A percentile compares a stretch with the other conserved stretches of the same genome.
These are phyloP conservation scores for Boechera divaricarpa DNA, from an alignment of 345 rosid species.

Conservation along the genomic window DNA sequence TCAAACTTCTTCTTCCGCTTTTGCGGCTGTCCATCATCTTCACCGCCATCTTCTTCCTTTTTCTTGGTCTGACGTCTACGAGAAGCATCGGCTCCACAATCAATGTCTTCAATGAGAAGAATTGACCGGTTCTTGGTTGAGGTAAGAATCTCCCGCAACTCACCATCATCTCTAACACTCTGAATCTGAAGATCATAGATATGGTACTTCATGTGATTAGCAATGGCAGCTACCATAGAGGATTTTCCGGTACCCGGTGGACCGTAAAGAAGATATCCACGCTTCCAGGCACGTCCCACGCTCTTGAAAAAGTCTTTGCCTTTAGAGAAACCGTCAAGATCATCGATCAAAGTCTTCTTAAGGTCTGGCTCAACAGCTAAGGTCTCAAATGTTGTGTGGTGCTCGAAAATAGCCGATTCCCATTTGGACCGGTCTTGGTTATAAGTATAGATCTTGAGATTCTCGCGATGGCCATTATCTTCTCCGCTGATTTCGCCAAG, in stretches of 20 bases:
- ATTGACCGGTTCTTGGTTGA: conserved; percentile 44
- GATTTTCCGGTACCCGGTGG: conserved; percentile 48
- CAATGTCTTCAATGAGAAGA: conserved; percentile 51
- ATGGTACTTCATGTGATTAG: conserved; percentile 49
- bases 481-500: conserved; percentile 42
- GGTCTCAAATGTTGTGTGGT: conserved; percentile 46
- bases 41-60: conserved; percentile 1
- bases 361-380: conserved; percentile 43
- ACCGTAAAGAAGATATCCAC: conserved; percentile 48
- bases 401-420: conserved; percentile 44
- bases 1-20: conserved; percentile 41
- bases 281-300: conserved; percentile 47
- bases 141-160: conserved; percentile 42
- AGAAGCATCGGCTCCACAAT: conserved; percentile 46
- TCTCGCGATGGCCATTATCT: conserved; percentile 41
- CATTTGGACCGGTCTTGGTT: conserved; percentile 38
- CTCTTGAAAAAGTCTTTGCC: conserved; percentile 48
- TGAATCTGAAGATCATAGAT: conserved; percentile 49
- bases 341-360: conserved; percentile 36
- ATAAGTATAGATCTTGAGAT: conserved; percentile 45
- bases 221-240: conserved; percentile 49
- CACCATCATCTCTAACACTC: conserved; percentile 47
- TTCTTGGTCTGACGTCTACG: conserved; percentile 36
- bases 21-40: background rate
- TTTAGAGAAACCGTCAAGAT: conserved; percentile 44